Evolutionary conservation across 2,329 filamentous ascomycete genomes (phyloP).

Genomic region (Xylaria sp.): DNA sequence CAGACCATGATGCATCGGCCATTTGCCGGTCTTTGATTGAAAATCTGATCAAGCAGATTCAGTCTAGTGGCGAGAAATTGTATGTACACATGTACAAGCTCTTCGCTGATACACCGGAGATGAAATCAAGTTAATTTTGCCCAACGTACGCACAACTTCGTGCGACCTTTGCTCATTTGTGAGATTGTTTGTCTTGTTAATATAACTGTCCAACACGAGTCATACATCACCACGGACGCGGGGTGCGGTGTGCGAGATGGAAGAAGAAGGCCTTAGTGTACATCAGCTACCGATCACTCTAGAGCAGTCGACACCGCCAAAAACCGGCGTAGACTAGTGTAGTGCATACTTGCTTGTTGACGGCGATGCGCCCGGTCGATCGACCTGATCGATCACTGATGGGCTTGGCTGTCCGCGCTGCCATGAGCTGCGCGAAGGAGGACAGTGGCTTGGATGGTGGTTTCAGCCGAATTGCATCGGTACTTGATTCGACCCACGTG

Average conservation of each 20-base stretch:
- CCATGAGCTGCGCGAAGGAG: not conserved
- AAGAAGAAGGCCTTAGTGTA: not conserved
- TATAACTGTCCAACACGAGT: not conserved
- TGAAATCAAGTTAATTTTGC: conserved; percentile 5
- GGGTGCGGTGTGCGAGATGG: not conserved
- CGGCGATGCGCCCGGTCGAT: conserved; percentile 14
- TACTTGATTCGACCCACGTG: conserved; percentile 39
- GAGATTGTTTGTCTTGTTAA: not conserved
- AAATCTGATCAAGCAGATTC: not conserved
- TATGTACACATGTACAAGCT: not conserved
- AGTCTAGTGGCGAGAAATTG: not conserved
- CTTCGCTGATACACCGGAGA: not conserved
- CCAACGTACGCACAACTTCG: not conserved
- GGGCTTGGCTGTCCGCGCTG: conserved; percentile 12
- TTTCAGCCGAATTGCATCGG: conserved; percentile 30
- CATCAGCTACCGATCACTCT: not conserved
- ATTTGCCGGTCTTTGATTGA: not conserved
- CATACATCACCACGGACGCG: not conserved
- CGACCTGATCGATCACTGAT: conserved; percentile 12
- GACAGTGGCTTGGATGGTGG: conserved; percentile 23
- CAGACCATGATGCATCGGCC: not conserved
- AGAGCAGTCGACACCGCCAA: not conserved
- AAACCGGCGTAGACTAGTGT: too few species aligned
- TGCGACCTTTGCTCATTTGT: not conserved
- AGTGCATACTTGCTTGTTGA: not conserved